Conservation (phyloP, 352 stramenopile genomes). For the Pythium angustatum region DNA sequence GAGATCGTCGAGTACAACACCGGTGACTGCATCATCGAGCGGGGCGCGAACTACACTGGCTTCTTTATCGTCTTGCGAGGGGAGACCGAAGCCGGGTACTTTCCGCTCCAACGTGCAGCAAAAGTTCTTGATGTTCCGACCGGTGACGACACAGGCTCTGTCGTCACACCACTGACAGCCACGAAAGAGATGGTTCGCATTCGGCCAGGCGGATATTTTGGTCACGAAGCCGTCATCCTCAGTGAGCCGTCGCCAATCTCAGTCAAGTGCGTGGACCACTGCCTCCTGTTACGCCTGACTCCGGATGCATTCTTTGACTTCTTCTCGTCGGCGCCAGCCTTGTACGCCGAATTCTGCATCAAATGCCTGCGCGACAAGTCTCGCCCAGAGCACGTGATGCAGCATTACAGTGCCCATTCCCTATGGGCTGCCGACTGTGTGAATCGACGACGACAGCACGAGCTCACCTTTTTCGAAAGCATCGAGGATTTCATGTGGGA, state of each 20-base stretch:
- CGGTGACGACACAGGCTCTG: not conserved
- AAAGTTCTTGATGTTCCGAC: not conserved
- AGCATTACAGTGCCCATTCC: constrained; percentile 64
- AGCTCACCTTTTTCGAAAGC: constrained; percentile 59
- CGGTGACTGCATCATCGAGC: constrained; percentile 34
- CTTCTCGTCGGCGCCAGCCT: constrained; percentile 50
- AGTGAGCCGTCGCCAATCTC: constrained; percentile 37
- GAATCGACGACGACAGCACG: constrained; percentile 40
- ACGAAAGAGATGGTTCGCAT: constrained; percentile 37
- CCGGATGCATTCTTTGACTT: constrained; percentile 49
- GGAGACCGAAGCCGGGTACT: constrained; percentile 35
- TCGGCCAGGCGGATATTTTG: constrained; percentile 62
- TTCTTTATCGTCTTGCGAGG: constrained; percentile 58
- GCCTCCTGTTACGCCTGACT: constrained; percentile 45
- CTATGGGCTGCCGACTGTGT: constrained; percentile 66
- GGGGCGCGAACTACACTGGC: constrained; percentile 28
- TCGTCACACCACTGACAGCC: not conserved
- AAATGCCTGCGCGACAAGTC: constrained; percentile 55
- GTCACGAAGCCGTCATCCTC: constrained; percentile 65
- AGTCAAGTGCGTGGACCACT: constrained; percentile 44
- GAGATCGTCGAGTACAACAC: constrained; percentile 46
- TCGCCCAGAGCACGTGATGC: constrained; percentile 57
- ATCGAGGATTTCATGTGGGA: constrained; percentile 74
- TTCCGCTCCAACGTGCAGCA: constrained; percentile 4
- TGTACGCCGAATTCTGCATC: constrained; percentile 73